These are phyloP conservation scores for Exophiala aquamarina DNA, from an alignment of 2,329 filamentous ascomycete genomes.

Conservation along the genomic window DNA sequence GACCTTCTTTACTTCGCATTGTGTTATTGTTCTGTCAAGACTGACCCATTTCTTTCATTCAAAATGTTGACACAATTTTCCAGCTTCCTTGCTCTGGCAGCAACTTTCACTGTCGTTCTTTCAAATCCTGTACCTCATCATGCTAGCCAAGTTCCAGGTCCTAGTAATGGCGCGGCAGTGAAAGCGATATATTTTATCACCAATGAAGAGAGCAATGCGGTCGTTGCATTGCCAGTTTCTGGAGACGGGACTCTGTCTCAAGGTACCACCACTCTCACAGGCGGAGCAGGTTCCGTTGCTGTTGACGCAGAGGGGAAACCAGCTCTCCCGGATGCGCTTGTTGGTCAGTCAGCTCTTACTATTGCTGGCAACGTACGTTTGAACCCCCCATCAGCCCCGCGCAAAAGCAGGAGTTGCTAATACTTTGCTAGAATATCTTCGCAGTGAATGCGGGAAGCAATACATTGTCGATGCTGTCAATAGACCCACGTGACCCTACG, in stretches of 20 bases:
- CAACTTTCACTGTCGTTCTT: too few relatives aligned
- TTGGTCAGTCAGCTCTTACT: slow-evolving; percentile 52
- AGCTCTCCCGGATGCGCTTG: slow-evolving; percentile 51
- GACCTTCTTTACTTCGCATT: too few relatives aligned
- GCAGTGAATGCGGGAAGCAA: slow-evolving; percentile 41
- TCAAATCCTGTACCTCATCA: too few relatives aligned
- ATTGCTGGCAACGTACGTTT: slow-evolving; percentile 51
- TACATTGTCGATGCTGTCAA: slow-evolving; percentile 39
- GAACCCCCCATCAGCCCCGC: too few relatives aligned
- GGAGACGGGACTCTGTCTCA: slow-evolving; percentile 48
- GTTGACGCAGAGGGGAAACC: slow-evolving; percentile 41
- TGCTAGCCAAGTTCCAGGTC: too few relatives aligned
- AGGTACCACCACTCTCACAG: slow-evolving; percentile 46
- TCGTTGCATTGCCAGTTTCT: slow-evolving; percentile 52
- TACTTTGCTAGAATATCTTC: slow-evolving; percentile 24
- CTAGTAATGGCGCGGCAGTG: too few relatives aligned
- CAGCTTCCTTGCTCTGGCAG: too few relatives aligned
- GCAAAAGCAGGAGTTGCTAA: not conserved
- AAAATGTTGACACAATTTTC: too few relatives aligned
- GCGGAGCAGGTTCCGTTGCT: slow-evolving; percentile 47
- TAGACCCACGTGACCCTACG: slow-evolving; percentile 32
- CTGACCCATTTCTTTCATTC: too few relatives aligned
- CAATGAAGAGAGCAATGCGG: slow-evolving; percentile 51
- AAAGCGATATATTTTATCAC: slow-evolving; percentile 59
- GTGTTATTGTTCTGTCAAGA: too few relatives aligned